Base-by-base conservation (phyloP, 2,329 filamentous ascomycete genomes). In the Plectosphaerella plurivora region DNA sequence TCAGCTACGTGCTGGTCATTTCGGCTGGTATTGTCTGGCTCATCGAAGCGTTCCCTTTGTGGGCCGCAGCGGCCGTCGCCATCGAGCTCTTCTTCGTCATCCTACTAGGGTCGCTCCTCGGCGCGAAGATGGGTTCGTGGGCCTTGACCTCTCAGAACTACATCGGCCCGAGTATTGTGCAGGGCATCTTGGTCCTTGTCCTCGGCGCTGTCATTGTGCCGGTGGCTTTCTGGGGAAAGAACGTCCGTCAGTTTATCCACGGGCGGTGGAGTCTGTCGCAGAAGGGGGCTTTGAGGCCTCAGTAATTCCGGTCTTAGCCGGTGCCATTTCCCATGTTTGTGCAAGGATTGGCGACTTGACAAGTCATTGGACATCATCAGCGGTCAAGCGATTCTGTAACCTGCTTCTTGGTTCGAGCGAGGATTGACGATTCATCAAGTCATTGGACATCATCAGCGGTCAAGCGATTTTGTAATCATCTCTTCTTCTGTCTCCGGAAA, bases 141-240 rank as follows among this genome's bases (percentile, higher is more conserved):
- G 37, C 54, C 12, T 22, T 18, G 9, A 48, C 2, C 50, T 53
- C 41, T 37, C 22, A 22, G 22, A 52, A 3, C 49, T 42, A 35
- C 12, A 16, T 55, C 28, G 52, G 52, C 12, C 47, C 57, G 14
- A 55, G 54, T 24, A 47, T 59, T 1, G 49, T 54, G 5, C 49
- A 62, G 25, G 53, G 57, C 22, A 35, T 54, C 11, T 47, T 60
- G 1, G 50, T 54, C 9, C 47, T 63, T 28, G 52, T 60, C 1
- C 50, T 63, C 8, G 28, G 61, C 59, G 8, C 45, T 58, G 15
- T 63, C 5, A 59, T 52, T 11, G 52, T 63, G 16, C 61, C 61
- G 2, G 37, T 62, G 1, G 61, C 61, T 1, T 63, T 63, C 50
- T 63, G 61, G 60, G 61, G 61, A 2, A 60, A 59, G 51, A 60